Conservation (phyloP, 768 basidiomycete genomes). For the Amanita fuliginea region DNA sequence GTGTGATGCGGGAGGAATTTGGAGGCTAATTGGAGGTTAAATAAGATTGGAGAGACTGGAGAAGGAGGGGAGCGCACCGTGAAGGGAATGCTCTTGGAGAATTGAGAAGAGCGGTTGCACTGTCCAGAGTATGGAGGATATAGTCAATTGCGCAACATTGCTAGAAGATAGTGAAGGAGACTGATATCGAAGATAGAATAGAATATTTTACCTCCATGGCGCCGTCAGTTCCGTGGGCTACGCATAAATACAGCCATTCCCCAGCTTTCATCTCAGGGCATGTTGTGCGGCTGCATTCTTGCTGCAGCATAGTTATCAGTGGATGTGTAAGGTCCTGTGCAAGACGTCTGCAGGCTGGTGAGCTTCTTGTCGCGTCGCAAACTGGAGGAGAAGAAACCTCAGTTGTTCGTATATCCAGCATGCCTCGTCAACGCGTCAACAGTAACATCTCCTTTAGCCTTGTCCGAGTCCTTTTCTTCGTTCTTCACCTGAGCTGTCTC, state of each 20-base stretch:
- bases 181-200: not conserved
- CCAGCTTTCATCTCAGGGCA: constrained; percentile 99
- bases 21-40: constrained; percentile 40
- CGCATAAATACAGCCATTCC: constrained; percentile 95
- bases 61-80: constrained; percentile 34
- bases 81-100: constrained; percentile 89
- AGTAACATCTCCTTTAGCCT: constrained; percentile 31
- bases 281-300: constrained; percentile 73
- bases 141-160: constrained; percentile 99
- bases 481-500: constrained; percentile 17
- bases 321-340: constrained; percentile 84
- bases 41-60: constrained; percentile 2
- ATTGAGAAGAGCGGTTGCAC: constrained; percentile 84
- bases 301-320: constrained; percentile 73
- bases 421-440: constrained; percentile 75
- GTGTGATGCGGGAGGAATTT: constrained; percentile 69
- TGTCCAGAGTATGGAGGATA: constrained; percentile 86
- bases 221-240: constrained; percentile 84
- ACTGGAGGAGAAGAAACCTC: constrained; percentile 20
- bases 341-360: constrained; percentile 46
- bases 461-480: constrained; percentile 23
- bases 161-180: constrained; percentile 20
- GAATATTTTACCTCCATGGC: constrained; percentile 61
- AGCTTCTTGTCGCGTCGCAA: not conserved
- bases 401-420: constrained; percentile 75